A percentile compares a stretch with the other conserved stretches of the same genome.
Evolutionary conservation across 169 alveolate species (phyloP).

Genomic region (Cardiosporidium cionae): DNA sequence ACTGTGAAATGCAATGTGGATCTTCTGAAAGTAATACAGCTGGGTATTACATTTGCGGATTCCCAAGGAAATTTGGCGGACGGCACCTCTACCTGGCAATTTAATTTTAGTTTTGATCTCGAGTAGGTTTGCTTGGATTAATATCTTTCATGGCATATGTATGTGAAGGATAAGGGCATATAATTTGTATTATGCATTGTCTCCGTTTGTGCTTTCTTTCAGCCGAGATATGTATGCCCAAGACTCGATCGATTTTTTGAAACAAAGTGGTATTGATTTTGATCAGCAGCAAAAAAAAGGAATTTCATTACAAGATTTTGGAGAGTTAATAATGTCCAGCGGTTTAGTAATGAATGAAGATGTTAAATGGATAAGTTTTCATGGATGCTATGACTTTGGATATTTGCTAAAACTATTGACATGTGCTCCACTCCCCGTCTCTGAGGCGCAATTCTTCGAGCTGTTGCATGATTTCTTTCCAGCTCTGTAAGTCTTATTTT

Average conservation of each 20-base stretch:
- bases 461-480: constrained; percentile 85
- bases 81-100: constrained; percentile 90
- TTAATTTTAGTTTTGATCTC: constrained; percentile 88
- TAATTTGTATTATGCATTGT: not conserved
- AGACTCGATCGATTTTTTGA: constrained; percentile 83
- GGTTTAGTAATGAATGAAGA: constrained; percentile 93
- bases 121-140: not conserved
- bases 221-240: constrained; percentile 82
- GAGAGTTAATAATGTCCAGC: constrained; percentile 85
- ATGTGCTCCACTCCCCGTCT: constrained; percentile 80
- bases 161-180: not conserved
- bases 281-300: constrained; percentile 83
- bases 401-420: constrained; percentile 84
- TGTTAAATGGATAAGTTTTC: constrained; percentile 94
- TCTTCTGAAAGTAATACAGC: constrained; percentile 84
- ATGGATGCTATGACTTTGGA: constrained; percentile 96
- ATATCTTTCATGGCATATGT: not conserved
- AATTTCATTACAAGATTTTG: constrained; percentile 83
- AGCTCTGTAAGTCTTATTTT: constrained; percentile 87
- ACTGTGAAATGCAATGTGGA: constrained; percentile 90
- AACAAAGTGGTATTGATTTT: constrained; percentile 93
- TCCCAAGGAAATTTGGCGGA: constrained; percentile 80
- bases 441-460: constrained; percentile 81
- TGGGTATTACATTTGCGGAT: constrained; percentile 91
- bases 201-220: constrained; percentile 12